A percentile compares a stretch with the other conserved stretches of the same genome.
These are phyloP conservation scores for Aethionema arabicum DNA, from an alignment of 345 rosid species.

Conservation along the genomic window DNA sequence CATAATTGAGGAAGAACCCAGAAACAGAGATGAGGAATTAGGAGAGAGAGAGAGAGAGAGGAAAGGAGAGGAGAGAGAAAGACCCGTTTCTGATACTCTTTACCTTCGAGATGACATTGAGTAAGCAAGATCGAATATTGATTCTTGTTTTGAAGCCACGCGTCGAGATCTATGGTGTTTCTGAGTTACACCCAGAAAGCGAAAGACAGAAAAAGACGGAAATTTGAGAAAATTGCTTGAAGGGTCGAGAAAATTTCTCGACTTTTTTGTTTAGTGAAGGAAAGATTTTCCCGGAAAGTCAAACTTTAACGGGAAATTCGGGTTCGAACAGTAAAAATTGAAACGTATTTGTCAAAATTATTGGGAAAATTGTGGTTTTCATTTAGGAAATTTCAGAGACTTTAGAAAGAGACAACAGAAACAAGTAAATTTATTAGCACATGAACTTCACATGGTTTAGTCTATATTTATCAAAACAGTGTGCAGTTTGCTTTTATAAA, in stretches of 20 bases:
- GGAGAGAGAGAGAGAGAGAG: constrained; percentile 33
- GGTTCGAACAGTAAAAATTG: neutral
- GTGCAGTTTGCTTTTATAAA: too few relatives aligned
- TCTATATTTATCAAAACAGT: too few relatives aligned
- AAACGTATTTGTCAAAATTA: neutral
- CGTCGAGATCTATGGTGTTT: constrained; percentile 10
- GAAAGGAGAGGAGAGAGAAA: constrained; percentile 5
- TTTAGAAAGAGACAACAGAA: too few relatives aligned
- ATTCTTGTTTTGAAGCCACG: constrained; percentile 22
- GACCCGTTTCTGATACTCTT: constrained; percentile 18
- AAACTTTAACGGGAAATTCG: constrained; percentile 21
- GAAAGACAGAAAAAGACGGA: constrained; percentile 17
- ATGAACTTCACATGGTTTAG: too few relatives aligned
- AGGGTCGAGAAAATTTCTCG: constrained; percentile 1
- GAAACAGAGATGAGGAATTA: constrained; percentile 6
- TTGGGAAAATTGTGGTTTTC: too few relatives aligned
- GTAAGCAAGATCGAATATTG: constrained; percentile 35
- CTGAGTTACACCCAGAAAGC: neutral
- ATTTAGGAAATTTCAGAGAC: too few relatives aligned
- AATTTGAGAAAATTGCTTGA: constrained; percentile 15
- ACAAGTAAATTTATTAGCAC: too few relatives aligned
- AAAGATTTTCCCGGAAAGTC: constrained; percentile 34
- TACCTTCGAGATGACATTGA: constrained; percentile 13
- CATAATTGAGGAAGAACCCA: constrained; percentile 38
- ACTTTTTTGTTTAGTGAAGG: constrained; percentile 2